Base-by-base conservation (phyloP, 257 asterid genomes). In the Ilex asprella region DNA sequence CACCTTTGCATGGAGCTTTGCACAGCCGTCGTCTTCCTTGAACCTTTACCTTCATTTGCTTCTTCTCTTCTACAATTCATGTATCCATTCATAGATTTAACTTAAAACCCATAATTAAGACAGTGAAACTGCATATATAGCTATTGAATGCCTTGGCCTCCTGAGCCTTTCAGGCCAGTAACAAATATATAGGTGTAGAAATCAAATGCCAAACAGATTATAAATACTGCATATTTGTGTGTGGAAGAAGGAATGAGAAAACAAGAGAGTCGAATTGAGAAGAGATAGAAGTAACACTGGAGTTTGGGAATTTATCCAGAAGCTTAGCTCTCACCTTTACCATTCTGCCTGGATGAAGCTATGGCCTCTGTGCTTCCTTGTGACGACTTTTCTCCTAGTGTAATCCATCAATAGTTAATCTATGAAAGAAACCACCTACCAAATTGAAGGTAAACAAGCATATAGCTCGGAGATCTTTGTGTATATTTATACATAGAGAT, bases 21-120 rank as follows among this genome's bases (percentile, higher is more conserved):
- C 96, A 86, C 57, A 86, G 95, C 64, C 98, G 91, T 13, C 88
- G 94, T 70, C 95, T 78, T 53, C 96, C 97, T 78, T 81, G 81
- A 72, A 91, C 78, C 75, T 75, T 88, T 64, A 80, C 82, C 79
- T 88, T 91, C 62, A 6, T 67, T 73, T 63, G 71, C 75, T 67
- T 80, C 27, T 77, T 80, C 70, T 41, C 79, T 54, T 75, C 95
- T 86, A 81, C 41, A 70, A 63, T 53, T 49, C 41, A 67, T 66
- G 41, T 55, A 59, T 16, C 21, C 21, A 16, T 64, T 65, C 66
- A 78, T 46, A 27, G 56, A 59, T 51, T 44, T 68, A 59, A 55
- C 51, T 60, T 55, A 58, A 21, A 64, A 63, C 13, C 27, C 9
- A 21, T 62, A 58, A 49, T 64, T 59, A 49, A 47, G 46, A 61